A percentile compares a stretch with the other conserved stretches of the same genome.
These are phyloP conservation scores for Massarina eburnea DNA, from an alignment of 2,329 filamentous ascomycete species.

Conservation along the genomic window DNA sequence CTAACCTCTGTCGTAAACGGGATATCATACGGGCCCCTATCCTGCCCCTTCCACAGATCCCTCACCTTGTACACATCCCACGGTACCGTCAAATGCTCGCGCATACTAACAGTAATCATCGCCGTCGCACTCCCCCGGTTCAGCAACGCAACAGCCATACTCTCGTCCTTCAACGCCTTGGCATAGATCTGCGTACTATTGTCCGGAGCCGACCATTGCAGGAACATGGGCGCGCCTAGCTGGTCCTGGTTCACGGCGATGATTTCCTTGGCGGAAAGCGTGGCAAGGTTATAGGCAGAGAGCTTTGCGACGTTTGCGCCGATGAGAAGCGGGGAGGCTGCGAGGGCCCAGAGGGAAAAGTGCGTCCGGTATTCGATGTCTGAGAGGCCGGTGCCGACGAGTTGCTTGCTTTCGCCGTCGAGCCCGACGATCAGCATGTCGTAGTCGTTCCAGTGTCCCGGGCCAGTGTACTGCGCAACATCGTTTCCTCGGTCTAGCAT, in stretches of 20 bases:
- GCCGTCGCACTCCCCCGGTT: slow-evolving; percentile 19
- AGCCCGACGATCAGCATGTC: slow-evolving; percentile 30
- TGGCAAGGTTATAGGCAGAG: slow-evolving; percentile 37
- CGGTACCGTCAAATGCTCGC: slow-evolving; percentile 21
- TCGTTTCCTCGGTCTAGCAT: slow-evolving; percentile 38
- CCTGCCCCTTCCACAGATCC: slow-evolving; percentile 23
- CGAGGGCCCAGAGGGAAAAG: slow-evolving; percentile 46
- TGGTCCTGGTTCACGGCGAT: slow-evolving; percentile 47
- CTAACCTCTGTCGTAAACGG: slow-evolving; percentile 22
- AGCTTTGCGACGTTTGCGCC: slow-evolving; percentile 42
- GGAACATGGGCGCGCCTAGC: slow-evolving; percentile 12
- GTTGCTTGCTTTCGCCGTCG: slow-evolving; percentile 21
- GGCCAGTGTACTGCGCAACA: slow-evolving; percentile 17
- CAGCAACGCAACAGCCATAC: slow-evolving; percentile 18
- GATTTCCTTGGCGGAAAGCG: slow-evolving; percentile 47
- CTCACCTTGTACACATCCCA: slow-evolving; percentile 24
- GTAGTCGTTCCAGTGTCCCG: slow-evolving; percentile 28
- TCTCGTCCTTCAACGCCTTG: slow-evolving; percentile 15
- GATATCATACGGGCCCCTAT: slow-evolving; percentile 26
- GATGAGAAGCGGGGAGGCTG: slow-evolving; percentile 47
- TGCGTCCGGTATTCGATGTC: slow-evolving; percentile 45
- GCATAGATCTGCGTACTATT: slow-evolving; percentile 21
- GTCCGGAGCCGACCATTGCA: slow-evolving; percentile 14
- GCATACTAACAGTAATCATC: slow-evolving; percentile 19
- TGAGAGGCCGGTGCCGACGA: slow-evolving; percentile 19